Conservation (phyloP, 2,329 filamentous ascomycete genomes). For the Westerdykella aurantiaca region DNA sequence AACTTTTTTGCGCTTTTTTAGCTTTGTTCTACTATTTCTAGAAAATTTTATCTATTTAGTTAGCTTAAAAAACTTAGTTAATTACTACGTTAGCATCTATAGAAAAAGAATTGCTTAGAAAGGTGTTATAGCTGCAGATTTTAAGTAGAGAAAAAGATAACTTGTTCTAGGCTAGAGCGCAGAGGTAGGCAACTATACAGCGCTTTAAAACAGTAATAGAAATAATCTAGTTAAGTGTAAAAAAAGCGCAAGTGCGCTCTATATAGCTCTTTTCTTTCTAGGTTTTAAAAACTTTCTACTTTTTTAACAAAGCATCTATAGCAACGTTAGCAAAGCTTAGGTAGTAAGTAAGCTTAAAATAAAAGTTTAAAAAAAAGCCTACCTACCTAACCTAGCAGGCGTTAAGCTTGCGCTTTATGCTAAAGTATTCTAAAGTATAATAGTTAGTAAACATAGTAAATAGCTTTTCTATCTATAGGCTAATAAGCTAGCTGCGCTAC, state of each 20-base stretch:
- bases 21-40: too few species aligned
- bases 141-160: too few species aligned
- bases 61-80: too few species aligned
- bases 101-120: too few species aligned
- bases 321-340: background rate
- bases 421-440: background rate
- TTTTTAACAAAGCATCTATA: background rate
- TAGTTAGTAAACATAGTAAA: conserved; percentile 1
- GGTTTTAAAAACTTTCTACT: background rate
- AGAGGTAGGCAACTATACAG: too few species aligned
- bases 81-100: too few species aligned
- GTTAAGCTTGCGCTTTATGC: background rate
- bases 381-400: background rate
- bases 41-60: too few species aligned
- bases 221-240: background rate
- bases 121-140: too few species aligned
- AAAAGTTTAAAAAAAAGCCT: background rate
- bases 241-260: background rate
- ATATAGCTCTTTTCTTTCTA: background rate
- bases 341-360: conserved; percentile 1
- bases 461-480: background rate
- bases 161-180: too few species aligned
- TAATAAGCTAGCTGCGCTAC: background rate
- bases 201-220: too few species aligned
- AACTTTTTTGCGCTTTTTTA: too few species aligned